A percentile compares a stretch with the other conserved stretches of the same genome.
Evolutionary conservation across 108 stramenopile species (phyloP).

Genomic region (Chaetoceros tenuissimus): DNA sequence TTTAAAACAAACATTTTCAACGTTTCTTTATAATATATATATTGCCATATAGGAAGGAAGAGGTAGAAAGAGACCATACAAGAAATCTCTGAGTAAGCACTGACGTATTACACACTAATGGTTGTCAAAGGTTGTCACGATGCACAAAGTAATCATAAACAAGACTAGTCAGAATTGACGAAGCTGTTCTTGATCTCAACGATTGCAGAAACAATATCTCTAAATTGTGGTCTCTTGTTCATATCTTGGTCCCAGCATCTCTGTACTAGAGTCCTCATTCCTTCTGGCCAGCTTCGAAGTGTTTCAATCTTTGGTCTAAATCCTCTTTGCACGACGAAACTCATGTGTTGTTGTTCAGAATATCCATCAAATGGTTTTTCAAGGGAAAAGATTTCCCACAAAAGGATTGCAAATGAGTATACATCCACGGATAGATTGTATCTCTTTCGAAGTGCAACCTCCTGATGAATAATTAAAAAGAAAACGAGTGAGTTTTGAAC

Average conservation of each 20-base stretch:
- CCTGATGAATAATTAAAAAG: constrained; percentile 7
- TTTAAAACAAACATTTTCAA: too few species aligned
- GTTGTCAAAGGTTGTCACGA: too few species aligned
- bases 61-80: too few species aligned
- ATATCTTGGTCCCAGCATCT: constrained; percentile 43
- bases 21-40: too few species aligned
- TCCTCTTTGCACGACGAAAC: constrained; percentile 45
- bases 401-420: constrained; percentile 60
- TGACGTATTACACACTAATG: too few species aligned
- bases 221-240: constrained; percentile 46
- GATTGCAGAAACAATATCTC: constrained; percentile 16
- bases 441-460: constrained; percentile 27
- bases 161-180: too few species aligned
- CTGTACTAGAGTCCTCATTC: constrained; percentile 41
- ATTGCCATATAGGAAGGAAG: too few species aligned
- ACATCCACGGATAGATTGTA: constrained; percentile 64
- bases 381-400: constrained; percentile 51
- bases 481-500: not conserved
- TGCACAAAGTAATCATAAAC: too few species aligned
- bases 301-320: constrained; percentile 46
- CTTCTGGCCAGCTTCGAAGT: constrained; percentile 35
- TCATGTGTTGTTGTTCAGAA: constrained; percentile 26
- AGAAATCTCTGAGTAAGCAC: too few species aligned
- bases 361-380: constrained; percentile 56
- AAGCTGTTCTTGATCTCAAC: not conserved